Evolutionary conservation across 192 early-diverging fungal genomes (phyloP), one percentile per base, ranked within the genome.

Genomic region (Coemansia sp.): DNA sequence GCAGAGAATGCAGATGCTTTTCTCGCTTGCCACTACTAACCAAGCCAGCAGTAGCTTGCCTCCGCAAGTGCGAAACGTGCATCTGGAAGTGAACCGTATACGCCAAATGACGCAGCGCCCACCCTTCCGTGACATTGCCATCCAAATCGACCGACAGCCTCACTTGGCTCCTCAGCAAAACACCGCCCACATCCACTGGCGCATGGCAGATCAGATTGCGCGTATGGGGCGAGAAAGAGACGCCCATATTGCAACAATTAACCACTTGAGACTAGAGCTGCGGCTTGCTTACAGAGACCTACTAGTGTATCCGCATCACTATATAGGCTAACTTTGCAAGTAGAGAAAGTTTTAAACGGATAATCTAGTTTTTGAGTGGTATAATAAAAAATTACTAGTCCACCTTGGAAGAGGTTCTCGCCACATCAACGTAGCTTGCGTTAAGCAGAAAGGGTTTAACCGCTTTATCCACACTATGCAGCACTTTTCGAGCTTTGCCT

Each of bases 51-150:
- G n/a, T 34, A 18, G 18, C 18, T 5, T 37, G 34, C 0, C 9
- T 34, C 20, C 26, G 5, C 56, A 58, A 58, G 31, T 36, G 33
- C 56, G 11, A 37, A 58, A 58, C 56, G 56, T 31, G 26, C 56
- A 58, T 34, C 21, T 58, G 34, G 56, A 58, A 37, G 34, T 58
- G 21, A 58, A 21, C 26, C 56, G 56, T 9, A 10, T 58, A 21
- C 56, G 56, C 31, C 18, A 58, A 18, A n/a, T 36, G 18, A 36
- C 20, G 7, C 56, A 37, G 33, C n/a, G 56, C 33, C 34, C 56
- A 5, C 56, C 56, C 14, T 7, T 58, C n/a, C 56, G 56, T 14
- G 56, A 36, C n/a, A 58, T 58, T 58, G 56, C 56, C 33, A 58
- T 58, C 9, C 56, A 58, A 21, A 8, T 34, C 34, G 34, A 16